These are phyloP conservation scores for Aspergillus baeticus DNA, from an alignment of 495 filamentous ascomycete species.

Conservation along the genomic window DNA sequence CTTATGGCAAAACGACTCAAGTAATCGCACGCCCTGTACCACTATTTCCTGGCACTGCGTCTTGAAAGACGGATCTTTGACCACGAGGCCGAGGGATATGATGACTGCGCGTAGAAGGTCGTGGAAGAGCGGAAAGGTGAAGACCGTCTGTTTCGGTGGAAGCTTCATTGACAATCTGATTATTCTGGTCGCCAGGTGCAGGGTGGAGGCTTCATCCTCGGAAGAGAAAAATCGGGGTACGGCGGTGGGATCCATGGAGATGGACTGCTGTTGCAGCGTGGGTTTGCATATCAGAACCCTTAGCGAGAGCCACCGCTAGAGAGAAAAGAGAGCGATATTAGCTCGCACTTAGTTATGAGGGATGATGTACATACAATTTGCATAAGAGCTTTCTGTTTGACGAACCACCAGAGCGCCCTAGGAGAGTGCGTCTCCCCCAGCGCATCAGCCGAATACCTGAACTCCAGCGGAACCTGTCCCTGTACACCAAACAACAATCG, in stretches of 20 bases:
- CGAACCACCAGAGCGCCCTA: conserved; percentile 21
- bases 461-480: background rate
- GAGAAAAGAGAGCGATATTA: no score
- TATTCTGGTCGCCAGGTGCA: no score
- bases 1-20: conserved; percentile 23
- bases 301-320: conserved; percentile 27
- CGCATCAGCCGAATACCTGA: background rate
- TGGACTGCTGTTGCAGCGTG: conserved; percentile 23
- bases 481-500: background rate
- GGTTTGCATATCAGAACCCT: conserved; percentile 27
- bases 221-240: no score
- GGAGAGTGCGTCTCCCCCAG: conserved; percentile 1
- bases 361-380: conserved; percentile 19
- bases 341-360: background rate
- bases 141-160: conserved; percentile 26
- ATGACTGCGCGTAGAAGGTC: conserved; percentile 23
- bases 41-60: conserved; percentile 10
- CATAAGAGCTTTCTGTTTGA: conserved; percentile 27
- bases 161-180: conserved; percentile 19
- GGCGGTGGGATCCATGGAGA: background rate
- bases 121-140: conserved; percentile 28
- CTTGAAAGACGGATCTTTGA: conserved; percentile 22
- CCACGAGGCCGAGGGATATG: conserved; percentile 23
- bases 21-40: conserved; percentile 16
- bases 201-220: no score